Percentiles rank a stretch among this genome's conserved stretches.
Evolutionary conservation across 176 grass and related monocot species (phyloP).

Genomic region (Hordeum marinum): DNA sequence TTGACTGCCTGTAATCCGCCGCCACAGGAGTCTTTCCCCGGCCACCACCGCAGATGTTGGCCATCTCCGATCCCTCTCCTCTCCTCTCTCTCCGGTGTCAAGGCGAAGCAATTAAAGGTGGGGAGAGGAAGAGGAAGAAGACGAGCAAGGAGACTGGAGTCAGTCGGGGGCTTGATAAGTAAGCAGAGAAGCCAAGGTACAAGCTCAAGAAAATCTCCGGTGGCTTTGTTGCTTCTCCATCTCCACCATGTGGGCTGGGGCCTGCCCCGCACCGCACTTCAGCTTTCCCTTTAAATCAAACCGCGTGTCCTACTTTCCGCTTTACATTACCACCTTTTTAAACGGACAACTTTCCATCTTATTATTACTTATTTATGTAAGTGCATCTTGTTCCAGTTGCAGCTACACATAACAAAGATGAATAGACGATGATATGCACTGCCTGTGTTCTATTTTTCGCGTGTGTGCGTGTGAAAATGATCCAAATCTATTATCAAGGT

Average conservation of each 20-base stretch:
- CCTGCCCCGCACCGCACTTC: background rate
- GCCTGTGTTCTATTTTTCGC: too few species aligned
- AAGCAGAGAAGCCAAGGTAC: too few species aligned
- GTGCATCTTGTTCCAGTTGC: too few species aligned
- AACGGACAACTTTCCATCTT: background rate
- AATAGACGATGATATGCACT: background rate
- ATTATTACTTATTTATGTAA: background rate
- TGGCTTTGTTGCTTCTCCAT: background rate
- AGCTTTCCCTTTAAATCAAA: background rate
- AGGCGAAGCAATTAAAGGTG: background rate
- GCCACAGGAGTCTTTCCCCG: conserved; percentile 18
- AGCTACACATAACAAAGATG: too few species aligned
- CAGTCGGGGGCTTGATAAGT: too few species aligned
- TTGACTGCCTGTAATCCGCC: conserved; percentile 22
- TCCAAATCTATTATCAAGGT: too few species aligned
- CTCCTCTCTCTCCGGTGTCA: background rate
- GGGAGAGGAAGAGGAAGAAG: background rate
- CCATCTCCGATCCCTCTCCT: too few species aligned
- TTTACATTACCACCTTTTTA: background rate
- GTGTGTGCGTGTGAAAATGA: too few species aligned
- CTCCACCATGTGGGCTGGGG: too few species aligned
- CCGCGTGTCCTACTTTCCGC: background rate
- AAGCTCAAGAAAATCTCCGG: conserved; percentile 18
- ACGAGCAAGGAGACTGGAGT: too few species aligned
- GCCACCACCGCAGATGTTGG: conserved; percentile 36